Conservation (phyloP, 495 filamentous ascomycete species). For the Aspergillus nidulans region DNA sequence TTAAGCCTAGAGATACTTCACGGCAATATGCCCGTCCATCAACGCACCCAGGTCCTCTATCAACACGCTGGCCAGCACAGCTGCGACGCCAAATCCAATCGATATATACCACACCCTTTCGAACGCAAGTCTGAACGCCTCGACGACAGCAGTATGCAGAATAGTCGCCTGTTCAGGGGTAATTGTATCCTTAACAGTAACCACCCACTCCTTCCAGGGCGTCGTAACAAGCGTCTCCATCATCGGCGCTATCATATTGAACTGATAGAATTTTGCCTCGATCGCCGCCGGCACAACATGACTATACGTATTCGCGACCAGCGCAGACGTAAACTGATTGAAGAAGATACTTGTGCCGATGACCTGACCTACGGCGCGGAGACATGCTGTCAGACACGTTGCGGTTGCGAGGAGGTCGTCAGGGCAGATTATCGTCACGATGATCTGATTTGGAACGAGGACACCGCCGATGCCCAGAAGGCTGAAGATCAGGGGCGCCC, state of each 20-base stretch:
- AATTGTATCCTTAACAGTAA: not conserved
- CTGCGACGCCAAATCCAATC: conserved; percentile 3
- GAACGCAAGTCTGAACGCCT: conserved; percentile 2
- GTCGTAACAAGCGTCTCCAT: not conserved
- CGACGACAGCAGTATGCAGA: not conserved
- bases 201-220: not conserved
- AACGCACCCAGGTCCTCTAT: not conserved
- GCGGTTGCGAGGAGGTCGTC: conserved; percentile 4
- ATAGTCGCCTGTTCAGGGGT: not conserved
- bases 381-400: not conserved
- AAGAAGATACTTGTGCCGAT: conserved; percentile 1
- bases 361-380: conserved; percentile 1
- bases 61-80: not conserved
- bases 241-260: not conserved
- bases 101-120: not conserved
- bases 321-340: not conserved
- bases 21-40: not conserved
- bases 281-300: not conserved
- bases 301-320: not conserved
- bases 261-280: not conserved
- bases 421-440: not conserved
- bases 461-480: conserved; percentile 3
- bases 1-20: not conserved
- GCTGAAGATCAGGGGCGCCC: not conserved
- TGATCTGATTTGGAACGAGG: conserved; percentile 1